Evolutionary conservation across 495 filamentous ascomycete species (phyloP), one percentile per base, ranked within the genome.

Genomic region (Entonaema liquescens): DNA sequence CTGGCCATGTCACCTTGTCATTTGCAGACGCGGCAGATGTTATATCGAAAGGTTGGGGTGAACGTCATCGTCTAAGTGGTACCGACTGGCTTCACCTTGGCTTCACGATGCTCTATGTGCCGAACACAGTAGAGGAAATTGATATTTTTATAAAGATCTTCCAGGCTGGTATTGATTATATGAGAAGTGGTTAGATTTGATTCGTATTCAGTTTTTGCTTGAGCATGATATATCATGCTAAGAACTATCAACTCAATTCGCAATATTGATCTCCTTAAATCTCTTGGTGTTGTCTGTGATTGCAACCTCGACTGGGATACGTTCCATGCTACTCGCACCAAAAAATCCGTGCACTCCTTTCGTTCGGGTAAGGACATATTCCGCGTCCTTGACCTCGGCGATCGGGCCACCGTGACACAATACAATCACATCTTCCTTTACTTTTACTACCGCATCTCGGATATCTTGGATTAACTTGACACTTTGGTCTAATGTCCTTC

Each of bases 1-100:
- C 87, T 3, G 79, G 93, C 79, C 93, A 97, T 77, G 77, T 93
- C 70, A 87, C 87, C 3, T 79, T 97, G 31, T 88, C 93, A 49
- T 92, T 92, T 3, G 86, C 88, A 33, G 93, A 97, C 78, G 91
- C 90, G 36, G 88, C 84, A 73, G 84, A 88, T 66, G 83, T 96
- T n/a, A 79, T 97, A 19, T 88, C 92, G 53, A 87, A 86, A 40
- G 91, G 92, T n/a, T 96, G 92, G 92, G 93, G 91, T 25, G 88
- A 97, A 78, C 82, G 92, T 28, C 92, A 96, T 79, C 91, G 91
- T 1, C 82, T 95, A 65, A 88, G 90, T 5, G 87, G 88, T 55
- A 87, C 77, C 35, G 62, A 75, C 17, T 76, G 74, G 77, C 80
- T 80, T 42, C 68, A 71, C 17, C 29, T 71, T 4, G 68, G 68